phyloP scores from a whole-genome alignment of 169 alveolate genomes.

The Cryptosporidium canis region DNA sequence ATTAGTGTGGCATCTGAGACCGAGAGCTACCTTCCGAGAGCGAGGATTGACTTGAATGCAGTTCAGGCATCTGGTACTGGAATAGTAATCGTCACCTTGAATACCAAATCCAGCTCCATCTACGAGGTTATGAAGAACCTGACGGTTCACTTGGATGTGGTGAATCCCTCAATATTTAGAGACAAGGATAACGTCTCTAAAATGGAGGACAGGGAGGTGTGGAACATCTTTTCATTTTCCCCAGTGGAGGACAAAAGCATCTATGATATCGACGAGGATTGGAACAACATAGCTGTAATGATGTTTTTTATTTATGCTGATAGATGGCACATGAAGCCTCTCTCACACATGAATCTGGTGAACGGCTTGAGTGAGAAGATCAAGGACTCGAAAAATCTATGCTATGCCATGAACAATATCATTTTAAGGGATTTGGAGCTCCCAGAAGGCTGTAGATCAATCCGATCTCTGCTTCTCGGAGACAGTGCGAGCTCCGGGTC shows the following conservation, averaged over 20 bases:
- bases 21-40: constrained; percentile 47
- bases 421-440: constrained; percentile 23
- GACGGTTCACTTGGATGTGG: constrained; percentile 29
- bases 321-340: constrained; percentile 56
- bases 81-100: constrained; percentile 27
- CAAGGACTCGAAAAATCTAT: constrained; percentile 38
- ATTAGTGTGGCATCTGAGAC: constrained; percentile 20
- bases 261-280: constrained; percentile 44
- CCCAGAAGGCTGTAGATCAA: constrained; percentile 33
- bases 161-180: constrained; percentile 45
- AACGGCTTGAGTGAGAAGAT: constrained; percentile 13
- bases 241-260: constrained; percentile 20
- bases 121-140: constrained; percentile 22
- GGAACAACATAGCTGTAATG: constrained; percentile 53
- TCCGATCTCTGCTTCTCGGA: constrained; percentile 30
- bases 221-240: constrained; percentile 47
- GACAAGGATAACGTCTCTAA: not conserved
- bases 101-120: constrained; percentile 12
- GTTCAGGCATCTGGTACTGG: constrained; percentile 65
- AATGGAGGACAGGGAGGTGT: constrained; percentile 10
- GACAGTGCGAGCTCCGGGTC: not conserved
- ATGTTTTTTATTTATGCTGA: constrained; percentile 56
- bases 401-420: constrained; percentile 26
- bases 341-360: constrained; percentile 18
- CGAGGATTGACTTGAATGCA: constrained; percentile 24